Conservation (phyloP, 2,329 filamentous ascomycete genomes). For the Diaporthe ilicicola region DNA sequence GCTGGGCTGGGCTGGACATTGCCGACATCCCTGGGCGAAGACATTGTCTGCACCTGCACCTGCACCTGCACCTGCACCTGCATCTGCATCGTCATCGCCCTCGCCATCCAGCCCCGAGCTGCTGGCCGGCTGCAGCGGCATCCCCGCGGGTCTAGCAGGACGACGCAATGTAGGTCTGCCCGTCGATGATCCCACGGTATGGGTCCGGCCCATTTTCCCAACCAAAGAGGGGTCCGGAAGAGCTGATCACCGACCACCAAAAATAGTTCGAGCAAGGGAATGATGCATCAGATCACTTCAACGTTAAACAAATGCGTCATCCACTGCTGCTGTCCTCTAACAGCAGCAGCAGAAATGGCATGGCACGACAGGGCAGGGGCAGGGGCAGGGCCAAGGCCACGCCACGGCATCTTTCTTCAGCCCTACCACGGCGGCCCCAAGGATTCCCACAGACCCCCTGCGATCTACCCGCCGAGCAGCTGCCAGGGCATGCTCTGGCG, state of each 20-base stretch:
- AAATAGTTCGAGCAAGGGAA: slow-evolving; percentile 18
- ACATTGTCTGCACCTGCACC: not conserved
- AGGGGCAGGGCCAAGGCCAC: too few relatives aligned
- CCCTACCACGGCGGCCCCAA: not conserved
- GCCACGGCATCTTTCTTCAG: slow-evolving; percentile 4
- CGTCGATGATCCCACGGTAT: slow-evolving; percentile 18
- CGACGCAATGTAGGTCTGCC: slow-evolving; percentile 32
- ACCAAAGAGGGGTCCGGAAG: slow-evolving; percentile 21
- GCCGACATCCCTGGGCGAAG: slow-evolving; percentile 10
- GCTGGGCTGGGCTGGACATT: slow-evolving; percentile 9
- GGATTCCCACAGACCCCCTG: slow-evolving; percentile 9
- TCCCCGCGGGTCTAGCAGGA: slow-evolving; percentile 21
- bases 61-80: not conserved
- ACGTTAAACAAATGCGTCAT: slow-evolving; percentile 11
- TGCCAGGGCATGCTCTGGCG: not conserved
- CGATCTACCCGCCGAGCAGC: slow-evolving; percentile 1
- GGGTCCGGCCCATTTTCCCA: slow-evolving; percentile 1
- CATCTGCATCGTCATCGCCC: not conserved
- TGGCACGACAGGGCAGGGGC: not conserved
- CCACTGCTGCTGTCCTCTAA: not conserved
- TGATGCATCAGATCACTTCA: slow-evolving; percentile 4
- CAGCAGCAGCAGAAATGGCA: not conserved
- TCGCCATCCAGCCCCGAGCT: not conserved
- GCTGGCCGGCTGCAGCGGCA: not conserved
- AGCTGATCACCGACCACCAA: slow-evolving; percentile 23